Percentiles rank a stretch among this genome's conserved stretches.
Evolutionary conservation across 164 flowering plant genomes (phyloP).

Genomic region (Liquidambar formosana): DNA sequence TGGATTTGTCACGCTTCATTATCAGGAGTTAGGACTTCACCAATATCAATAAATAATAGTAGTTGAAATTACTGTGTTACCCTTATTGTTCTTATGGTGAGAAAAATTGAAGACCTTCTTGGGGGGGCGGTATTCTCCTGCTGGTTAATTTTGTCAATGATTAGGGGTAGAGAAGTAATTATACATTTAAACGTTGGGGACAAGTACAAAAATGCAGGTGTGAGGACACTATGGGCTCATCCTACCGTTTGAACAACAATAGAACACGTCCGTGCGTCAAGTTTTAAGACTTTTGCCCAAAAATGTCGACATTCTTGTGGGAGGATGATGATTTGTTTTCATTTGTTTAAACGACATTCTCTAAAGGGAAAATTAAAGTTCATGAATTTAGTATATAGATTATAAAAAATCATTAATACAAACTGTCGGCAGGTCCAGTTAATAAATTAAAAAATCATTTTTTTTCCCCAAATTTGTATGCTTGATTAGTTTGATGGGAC

Average conservation of each 20-base stretch:
- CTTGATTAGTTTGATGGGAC: too few relatives aligned
- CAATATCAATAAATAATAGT: neutral
- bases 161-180: constrained; percentile 3
- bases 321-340: neutral
- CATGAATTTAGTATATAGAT: too few relatives aligned
- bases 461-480: too few relatives aligned
- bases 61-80: neutral
- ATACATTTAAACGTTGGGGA: neutral
- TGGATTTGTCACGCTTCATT: neutral
- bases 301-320: constrained; percentile 1
- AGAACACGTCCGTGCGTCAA: neutral
- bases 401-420: too few relatives aligned
- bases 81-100: neutral
- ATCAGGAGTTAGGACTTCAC: neutral
- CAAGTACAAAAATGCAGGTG: neutral
- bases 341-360: too few relatives aligned
- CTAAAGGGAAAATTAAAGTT: too few relatives aligned
- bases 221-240: constrained; percentile 20
- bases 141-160: too few relatives aligned
- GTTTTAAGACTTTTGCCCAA: neutral
- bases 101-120: too few relatives aligned
- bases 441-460: too few relatives aligned
- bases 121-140: too few relatives aligned
- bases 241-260: neutral
- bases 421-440: too few relatives aligned